Conservation (phyloP, 2,329 filamentous ascomycete species). For the Onygenales sp. region DNA sequence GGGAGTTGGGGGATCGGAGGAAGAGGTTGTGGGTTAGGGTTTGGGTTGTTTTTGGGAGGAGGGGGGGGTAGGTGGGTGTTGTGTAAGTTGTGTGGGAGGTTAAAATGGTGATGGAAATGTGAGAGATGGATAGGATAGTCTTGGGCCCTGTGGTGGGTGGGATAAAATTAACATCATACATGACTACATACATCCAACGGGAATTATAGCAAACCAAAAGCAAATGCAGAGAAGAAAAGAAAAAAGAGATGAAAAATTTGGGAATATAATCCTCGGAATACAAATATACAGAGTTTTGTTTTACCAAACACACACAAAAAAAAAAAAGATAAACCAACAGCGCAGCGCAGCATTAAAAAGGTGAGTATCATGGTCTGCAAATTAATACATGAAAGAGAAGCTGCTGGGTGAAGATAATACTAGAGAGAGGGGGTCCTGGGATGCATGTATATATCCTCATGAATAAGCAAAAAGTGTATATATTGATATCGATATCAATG, state of each 20-base stretch:
- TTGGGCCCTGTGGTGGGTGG: neutral
- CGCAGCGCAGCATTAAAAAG: neutral
- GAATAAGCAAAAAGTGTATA: neutral
- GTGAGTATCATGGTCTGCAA: neutral
- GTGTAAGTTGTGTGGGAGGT: neutral
- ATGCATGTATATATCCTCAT: neutral
- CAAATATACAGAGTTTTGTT: neutral
- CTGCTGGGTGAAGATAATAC: neutral
- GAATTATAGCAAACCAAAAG: neutral
- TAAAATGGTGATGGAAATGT: neutral
- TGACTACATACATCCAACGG: neutral
- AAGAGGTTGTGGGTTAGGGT: constrained; percentile 8
- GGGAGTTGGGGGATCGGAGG: constrained; percentile 2
- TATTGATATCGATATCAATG: neutral
- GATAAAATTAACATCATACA: neutral
- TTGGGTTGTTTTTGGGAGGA: constrained; percentile 7
- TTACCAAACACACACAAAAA: neutral
- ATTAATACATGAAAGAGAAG: constrained; percentile 1
- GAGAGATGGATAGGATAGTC: neutral
- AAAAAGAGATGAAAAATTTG: neutral
- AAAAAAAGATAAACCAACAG: neutral
- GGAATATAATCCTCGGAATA: neutral
- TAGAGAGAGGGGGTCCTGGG: neutral
- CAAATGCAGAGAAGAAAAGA: neutral
- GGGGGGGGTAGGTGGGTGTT: neutral